A percentile compares a stretch with the other conserved stretches of the same genome.
Conservation (phyloP, 352 stramenopile species). For the Halophytophthora batemanensis region DNA sequence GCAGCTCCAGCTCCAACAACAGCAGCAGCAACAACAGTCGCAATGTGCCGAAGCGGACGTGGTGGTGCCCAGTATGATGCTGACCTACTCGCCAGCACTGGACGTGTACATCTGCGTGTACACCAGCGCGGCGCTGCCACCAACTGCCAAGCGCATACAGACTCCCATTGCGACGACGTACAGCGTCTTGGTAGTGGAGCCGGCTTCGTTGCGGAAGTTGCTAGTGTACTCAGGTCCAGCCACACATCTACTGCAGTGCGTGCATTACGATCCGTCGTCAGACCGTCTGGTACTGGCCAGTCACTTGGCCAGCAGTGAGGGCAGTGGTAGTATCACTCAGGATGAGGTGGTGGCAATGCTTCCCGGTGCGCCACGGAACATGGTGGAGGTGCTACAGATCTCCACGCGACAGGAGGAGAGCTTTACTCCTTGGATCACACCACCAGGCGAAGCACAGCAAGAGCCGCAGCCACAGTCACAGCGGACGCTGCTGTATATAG, state of each 20-base stretch:
- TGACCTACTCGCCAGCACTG: conserved; percentile 37
- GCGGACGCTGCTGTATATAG: conserved; percentile 47
- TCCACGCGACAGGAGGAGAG: conserved; percentile 34
- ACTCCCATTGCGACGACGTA: conserved; percentile 20
- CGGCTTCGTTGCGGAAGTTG: conserved; percentile 51
- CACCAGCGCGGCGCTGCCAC: conserved; percentile 10
- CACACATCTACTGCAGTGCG: conserved; percentile 39
- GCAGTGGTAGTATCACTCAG: background rate
- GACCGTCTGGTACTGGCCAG: conserved; percentile 45
- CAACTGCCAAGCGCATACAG: conserved; percentile 1
- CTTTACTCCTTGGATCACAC: background rate
- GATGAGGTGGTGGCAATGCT: conserved; percentile 5
- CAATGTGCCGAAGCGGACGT: conserved; percentile 5
- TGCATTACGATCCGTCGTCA: conserved; percentile 35
- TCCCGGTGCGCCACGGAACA: conserved; percentile 29
- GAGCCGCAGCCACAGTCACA: conserved; percentile 2
- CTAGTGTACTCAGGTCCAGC: conserved; percentile 44
- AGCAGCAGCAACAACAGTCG: conserved; percentile 4
- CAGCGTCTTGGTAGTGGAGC: conserved; percentile 60
- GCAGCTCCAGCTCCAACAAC: conserved; percentile 14
- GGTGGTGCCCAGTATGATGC: conserved; percentile 19
- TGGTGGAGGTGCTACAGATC: conserved; percentile 49
- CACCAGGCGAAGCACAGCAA: background rate
- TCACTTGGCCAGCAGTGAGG: conserved; percentile 2
- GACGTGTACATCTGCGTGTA: conserved; percentile 74